phyloP scores from a whole-genome alignment of 768 basidiomycete species.

The Lactifluus echinatus region DNA sequence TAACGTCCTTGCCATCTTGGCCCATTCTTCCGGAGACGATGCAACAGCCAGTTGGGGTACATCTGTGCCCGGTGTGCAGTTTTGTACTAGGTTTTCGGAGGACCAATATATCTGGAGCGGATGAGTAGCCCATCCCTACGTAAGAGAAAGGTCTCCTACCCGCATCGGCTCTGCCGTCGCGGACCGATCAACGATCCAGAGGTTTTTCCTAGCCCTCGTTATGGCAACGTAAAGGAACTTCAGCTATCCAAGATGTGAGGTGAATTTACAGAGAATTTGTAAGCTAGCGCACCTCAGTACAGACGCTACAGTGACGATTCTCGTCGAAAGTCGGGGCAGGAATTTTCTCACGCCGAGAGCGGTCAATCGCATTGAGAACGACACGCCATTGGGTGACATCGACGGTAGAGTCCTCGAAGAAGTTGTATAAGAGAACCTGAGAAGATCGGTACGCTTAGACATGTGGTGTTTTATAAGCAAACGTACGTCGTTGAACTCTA shows the following conservation, averaged over 20 bases:
- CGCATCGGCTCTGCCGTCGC: constrained; percentile 50
- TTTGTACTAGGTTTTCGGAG: constrained; percentile 36
- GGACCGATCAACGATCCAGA: constrained; percentile 61
- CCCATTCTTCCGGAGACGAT: constrained; percentile 44
- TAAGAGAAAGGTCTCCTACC: constrained; percentile 28
- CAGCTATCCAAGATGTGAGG: constrained; percentile 30
- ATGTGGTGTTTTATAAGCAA: background rate
- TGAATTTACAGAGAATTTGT: background rate
- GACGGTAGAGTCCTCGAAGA: constrained; percentile 52
- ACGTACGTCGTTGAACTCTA: constrained; percentile 54
- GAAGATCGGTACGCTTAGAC: background rate
- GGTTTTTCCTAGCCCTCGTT: constrained; percentile 53
- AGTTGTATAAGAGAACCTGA: constrained; percentile 59
- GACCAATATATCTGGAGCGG: constrained; percentile 43
- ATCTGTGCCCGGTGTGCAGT: constrained; percentile 39
- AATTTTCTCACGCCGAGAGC: constrained; percentile 17
- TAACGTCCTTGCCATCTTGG: constrained; percentile 30
- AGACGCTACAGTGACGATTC: constrained; percentile 34
- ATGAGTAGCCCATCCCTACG: background rate
- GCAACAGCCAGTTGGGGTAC: constrained; percentile 47
- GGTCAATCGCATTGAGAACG: constrained; percentile 34
- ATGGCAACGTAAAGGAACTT: constrained; percentile 60
- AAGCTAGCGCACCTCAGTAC: constrained; percentile 10
- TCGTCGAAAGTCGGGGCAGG: constrained; percentile 41
- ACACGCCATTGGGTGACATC: constrained; percentile 48